phyloP scores from a whole-genome alignment of 371 early-diverging fungal genomes.

The Lichtheimia ramosa region DNA sequence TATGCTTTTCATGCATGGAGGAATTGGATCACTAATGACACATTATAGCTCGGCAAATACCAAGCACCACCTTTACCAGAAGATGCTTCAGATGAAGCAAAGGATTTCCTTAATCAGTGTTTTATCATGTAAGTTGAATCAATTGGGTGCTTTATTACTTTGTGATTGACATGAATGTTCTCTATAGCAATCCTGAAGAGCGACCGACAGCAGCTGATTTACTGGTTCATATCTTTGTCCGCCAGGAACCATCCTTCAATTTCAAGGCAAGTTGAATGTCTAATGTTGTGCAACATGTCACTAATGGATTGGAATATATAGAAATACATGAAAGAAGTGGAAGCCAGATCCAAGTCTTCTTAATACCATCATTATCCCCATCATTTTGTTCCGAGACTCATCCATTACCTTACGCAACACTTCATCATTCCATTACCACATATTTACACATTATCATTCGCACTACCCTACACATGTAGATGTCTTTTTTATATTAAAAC shows the following conservation, averaged over 20 bases:
- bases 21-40: not conserved
- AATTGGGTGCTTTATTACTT: not conserved
- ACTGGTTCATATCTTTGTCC: conserved; percentile 53
- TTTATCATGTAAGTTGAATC: conserved; percentile 61
- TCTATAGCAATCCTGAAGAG: conserved; percentile 52
- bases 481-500: no score
- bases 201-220: conserved; percentile 71
- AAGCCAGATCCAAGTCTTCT: not conserved
- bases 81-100: conserved; percentile 63
- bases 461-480: no score
- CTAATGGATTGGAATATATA: no score
- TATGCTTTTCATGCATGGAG: no score
- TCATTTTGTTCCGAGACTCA: no score
- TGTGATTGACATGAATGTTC: not conserved
- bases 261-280: conserved; percentile 43
- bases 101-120: conserved; percentile 75
- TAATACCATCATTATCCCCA: not conserved
- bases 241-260: conserved; percentile 53
- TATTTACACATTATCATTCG: no score
- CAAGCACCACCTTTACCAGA: conserved; percentile 81
- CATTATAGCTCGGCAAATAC: conserved; percentile 70
- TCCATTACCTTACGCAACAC: no score
- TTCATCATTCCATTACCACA: no score
- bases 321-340: conserved; percentile 1
- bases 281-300: no score